Evolutionary conservation across 1,284 basidiomycete genomes (phyloP).

Genomic region (Ceratobasidium papillatum): DNA sequence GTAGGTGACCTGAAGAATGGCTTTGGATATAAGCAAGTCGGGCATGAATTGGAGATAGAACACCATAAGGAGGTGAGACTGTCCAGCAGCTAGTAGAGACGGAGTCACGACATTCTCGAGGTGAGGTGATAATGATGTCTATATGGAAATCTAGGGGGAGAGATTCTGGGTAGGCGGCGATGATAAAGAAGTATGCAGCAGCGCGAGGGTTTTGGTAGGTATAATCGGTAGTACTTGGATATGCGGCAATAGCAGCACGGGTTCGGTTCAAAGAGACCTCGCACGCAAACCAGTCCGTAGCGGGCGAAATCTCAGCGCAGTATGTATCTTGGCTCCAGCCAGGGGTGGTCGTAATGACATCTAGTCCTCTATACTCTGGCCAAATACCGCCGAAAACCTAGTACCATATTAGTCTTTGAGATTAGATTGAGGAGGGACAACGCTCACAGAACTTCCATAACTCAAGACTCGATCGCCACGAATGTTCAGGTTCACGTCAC

Average conservation of each 20-base stretch:
- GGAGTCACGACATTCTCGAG: slow-evolving; percentile 57
- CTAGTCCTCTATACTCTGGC: too few relatives aligned
- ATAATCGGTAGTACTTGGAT: slow-evolving; percentile 46
- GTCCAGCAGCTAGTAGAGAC: slow-evolving; percentile 61
- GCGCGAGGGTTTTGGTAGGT: slow-evolving; percentile 57
- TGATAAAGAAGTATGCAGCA: slow-evolving; percentile 78
- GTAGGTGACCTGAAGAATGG: slow-evolving; percentile 39
- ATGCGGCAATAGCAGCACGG: neutral
- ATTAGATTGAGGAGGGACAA: slow-evolving; percentile 17
- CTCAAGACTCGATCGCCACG: slow-evolving; percentile 76
- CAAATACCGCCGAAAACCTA: slow-evolving; percentile 71
- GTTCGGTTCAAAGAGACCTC: slow-evolving; percentile 40
- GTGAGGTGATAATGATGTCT: slow-evolving; percentile 54
- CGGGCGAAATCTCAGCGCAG: slow-evolving; percentile 8
- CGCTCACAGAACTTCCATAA: slow-evolving; percentile 79
- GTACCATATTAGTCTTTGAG: neutral
- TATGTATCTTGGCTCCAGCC: slow-evolving; percentile 20
- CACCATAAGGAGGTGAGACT: slow-evolving; percentile 51
- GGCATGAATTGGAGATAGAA: slow-evolving; percentile 24
- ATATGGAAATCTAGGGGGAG: slow-evolving; percentile 61
- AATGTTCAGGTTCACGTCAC: slow-evolving; percentile 89
- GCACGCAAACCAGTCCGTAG: slow-evolving; percentile 66
- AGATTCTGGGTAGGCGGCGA: slow-evolving; percentile 70
- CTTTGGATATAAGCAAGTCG: slow-evolving; percentile 28
- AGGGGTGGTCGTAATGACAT: neutral